Conservation (phyloP, 73 alveolate genomes). For the Paramecium octaurelia region DNA sequence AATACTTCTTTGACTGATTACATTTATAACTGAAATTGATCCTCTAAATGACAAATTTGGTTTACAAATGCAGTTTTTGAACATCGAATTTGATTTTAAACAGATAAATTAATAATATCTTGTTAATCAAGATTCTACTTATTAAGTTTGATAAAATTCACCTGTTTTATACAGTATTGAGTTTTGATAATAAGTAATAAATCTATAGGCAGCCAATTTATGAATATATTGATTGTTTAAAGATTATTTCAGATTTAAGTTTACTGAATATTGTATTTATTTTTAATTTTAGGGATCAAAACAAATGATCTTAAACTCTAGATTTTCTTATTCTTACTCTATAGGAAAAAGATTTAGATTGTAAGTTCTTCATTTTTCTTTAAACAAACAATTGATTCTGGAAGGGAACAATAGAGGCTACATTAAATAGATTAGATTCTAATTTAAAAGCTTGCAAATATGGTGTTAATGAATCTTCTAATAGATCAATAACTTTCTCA, state of each 20-base stretch:
- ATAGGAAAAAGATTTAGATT: neutral
- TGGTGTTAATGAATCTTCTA: slow-evolving; percentile 66
- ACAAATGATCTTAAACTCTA: neutral
- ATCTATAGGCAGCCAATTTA: neutral
- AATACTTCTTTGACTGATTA: too few relatives aligned
- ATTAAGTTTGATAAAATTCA: neutral
- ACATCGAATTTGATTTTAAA: neutral
- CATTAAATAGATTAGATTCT: neutral
- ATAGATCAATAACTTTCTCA: slow-evolving; percentile 66
- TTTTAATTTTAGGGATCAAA: slow-evolving; percentile 17
- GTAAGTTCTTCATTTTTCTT: slow-evolving; percentile 13
- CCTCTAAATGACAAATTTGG: neutral
- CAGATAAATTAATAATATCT: neutral
- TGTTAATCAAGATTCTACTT: neutral
- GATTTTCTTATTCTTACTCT: neutral
- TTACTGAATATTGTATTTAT: neutral
- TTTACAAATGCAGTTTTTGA: neutral
- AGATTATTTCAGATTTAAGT: neutral
- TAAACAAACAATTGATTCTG: neutral
- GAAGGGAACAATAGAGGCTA: neutral
- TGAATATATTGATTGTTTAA: neutral
- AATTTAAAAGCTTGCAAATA: slow-evolving; percentile 41
- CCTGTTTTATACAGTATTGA: neutral
- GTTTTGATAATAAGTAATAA: neutral
- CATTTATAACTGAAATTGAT: neutral